Evolutionary conservation across 1,139 yeast genomes (phyloP), one percentile per base, ranked within the genome.

Genomic region (Yamadazyma epiphylla): DNA sequence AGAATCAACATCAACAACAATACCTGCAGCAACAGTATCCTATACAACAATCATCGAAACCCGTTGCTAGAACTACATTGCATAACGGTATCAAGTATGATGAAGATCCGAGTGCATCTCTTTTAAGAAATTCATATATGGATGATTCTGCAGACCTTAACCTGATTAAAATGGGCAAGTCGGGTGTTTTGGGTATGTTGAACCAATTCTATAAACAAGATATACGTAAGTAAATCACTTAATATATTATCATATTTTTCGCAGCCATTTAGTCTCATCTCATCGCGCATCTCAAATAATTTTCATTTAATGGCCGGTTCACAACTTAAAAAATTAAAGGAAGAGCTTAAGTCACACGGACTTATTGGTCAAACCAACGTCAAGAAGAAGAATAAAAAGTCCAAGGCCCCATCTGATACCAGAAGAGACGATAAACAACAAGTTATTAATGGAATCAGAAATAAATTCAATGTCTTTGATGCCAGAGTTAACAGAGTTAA

Each of bases 381-480:
- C 25, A 80, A 72, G 46, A 68, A 66, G 46, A 72, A 70, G 46
- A 64, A 68, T 37, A 67, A 75, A 47, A 76, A 70, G 44, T 57
- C 74, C 13, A 71, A 69, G 48, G 40, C 45, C 3, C 81, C 85
- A n/a, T 71, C 76, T 26, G 88, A 81, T 35, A 70, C 78, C 26
- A 75, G 86, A 46, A 70, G 85, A 44, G 83, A 80, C 44, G 87
- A 81, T 46, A 74, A 67, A 41, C 72, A 72, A 31, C 61, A 69
- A 37, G 66, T 75, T 9, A 55, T 91, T 15, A 54, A 62, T 13
- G 70, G 70, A 35, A 84, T 91, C 41, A 72, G 97, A 48, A 77
- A 74, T 33, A 81, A 87, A 45, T 89, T 89, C 65, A 89, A 87
- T 56, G 94, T 94, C 15, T 94, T 91, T 57, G 98, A 89, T 49